Conservation (phyloP, 2,329 filamentous ascomycete genomes). For the Penicillium palitans region DNA sequence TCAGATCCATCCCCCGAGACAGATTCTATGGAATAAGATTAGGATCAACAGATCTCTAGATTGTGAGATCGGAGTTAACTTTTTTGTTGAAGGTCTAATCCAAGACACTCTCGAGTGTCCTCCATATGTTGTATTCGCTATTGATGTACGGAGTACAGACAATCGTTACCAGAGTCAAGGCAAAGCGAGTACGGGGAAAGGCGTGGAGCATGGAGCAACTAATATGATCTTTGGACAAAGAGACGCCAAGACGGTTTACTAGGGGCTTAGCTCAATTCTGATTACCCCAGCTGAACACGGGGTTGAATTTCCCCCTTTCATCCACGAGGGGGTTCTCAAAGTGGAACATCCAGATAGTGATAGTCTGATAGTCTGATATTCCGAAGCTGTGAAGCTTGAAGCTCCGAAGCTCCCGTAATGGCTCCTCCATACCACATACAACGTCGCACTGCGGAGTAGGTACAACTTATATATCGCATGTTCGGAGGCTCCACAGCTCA, state of each 20-base stretch:
- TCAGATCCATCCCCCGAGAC: neutral
- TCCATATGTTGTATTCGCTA: no score
- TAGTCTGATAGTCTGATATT: neutral
- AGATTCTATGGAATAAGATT: conserved; percentile 13
- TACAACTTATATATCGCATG: neutral
- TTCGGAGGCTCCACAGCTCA: neutral
- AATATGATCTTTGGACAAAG: neutral
- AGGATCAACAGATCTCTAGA: conserved; percentile 18
- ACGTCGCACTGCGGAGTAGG: neutral
- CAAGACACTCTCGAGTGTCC: neutral
- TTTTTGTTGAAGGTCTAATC: neutral
- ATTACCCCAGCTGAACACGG: neutral
- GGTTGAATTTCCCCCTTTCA: neutral
- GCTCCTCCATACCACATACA: neutral
- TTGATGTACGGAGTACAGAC: neutral
- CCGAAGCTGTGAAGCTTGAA: neutral
- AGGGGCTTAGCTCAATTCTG: neutral
- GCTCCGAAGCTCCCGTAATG: no score
- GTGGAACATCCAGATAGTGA: neutral
- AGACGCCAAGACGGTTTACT: neutral
- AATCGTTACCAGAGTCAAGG: neutral
- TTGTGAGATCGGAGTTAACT: conserved; percentile 3
- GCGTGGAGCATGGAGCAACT: neutral
- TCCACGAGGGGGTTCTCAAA: neutral
- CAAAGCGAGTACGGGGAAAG: neutral